Evolutionary conservation across 176 grass and related monocot genomes (phyloP), one percentile per base, ranked within the genome.

Genomic region (Musa acuminata): DNA sequence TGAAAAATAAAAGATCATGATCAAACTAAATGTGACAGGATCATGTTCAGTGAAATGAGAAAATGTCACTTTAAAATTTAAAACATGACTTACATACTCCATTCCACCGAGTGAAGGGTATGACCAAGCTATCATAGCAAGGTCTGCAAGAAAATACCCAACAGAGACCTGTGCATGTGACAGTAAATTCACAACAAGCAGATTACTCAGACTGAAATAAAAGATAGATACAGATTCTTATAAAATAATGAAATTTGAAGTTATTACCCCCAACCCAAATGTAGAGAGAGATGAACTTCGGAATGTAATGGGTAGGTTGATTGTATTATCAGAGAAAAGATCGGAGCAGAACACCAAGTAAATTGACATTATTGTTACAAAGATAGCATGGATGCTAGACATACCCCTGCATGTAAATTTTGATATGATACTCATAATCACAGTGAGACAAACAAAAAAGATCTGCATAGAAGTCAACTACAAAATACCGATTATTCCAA

Each of bases 21-120:
- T 43, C 13, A 8, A 13, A 48, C 7, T 48, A 14, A 23, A 29
- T 12, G 29, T 5, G 8, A 67, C 72, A 25, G 67, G 70, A 35
- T 74, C 14, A 69, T 23, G 75, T 11, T 65, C n/a, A 43, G 12
- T 2, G 62, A 72, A 63, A 52, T 79, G 19, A 63, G 26, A 20
- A 69, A 19, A 14, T 23, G 21, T 20, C 11, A 12, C 51, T 73
- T 64, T 21, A 72, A 49, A 12, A 11, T 73, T 64, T 21, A 72
- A 49, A 49, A 55, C 21, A 68, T 79, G 21, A 70, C 93, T 83
- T 90, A 97, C 93, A 88, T 92, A 97, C 78, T 97, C 93, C 79
- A 88, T 83, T 85, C 93, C 93, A 58, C 93, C 90, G 72, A 97
- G 82, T 53, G 85, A 85, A 84, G 93, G 93, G 80, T 88, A 97